Evolutionary conservation across 129 eudicot genomes (phyloP), one percentile per base, ranked within the genome.

Genomic region (Glebionis coronaria): DNA sequence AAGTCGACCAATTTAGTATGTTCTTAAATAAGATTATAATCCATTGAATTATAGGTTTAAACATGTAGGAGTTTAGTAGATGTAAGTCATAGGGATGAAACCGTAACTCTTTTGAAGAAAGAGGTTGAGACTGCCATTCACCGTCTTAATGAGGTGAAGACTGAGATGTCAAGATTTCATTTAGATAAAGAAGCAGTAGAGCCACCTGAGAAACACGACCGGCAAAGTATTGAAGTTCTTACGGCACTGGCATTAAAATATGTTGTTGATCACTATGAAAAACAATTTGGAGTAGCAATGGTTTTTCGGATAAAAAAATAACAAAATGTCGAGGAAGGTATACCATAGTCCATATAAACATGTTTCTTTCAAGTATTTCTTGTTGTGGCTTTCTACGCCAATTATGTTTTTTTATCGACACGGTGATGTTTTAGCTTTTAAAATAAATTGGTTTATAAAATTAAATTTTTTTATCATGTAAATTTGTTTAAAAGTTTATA

Each of bases 91-190:
- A 77, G 75, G 63, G 79, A 87, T 63, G 72, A 80, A 70, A 78
- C 96, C 19, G 69, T 82, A 46, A 44, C 21, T 68, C 96, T 87
- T 69, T 69, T 91, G 61, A 81, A 72, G 76, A 84, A 79, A 60
- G 97, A 91, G 85, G 78, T 91, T 44, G 96, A 88, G 73, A 77
- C 79, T 77, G 94, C 96, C 14, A 81, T 85, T 53, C 80, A 66
- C 67, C 85, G 94, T 81, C 82, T 91, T 42, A 81, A 82, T 73
- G 85, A 74, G 74, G 87, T 88, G 78, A 95, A 91, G 70, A 73
- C 60, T 16, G 90, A 85, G 80, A 78, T 86, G 84, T 78, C 70
- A 35, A 77, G 65, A 46, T 59, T 93, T 46, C 76, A 57, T 25
- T 65, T 65, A 40, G 89, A 88, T 80, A 84, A 81, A 73, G 79